Conservation (phyloP, 2,329 filamentous ascomycete species). For the Fusarium luffae region DNA sequence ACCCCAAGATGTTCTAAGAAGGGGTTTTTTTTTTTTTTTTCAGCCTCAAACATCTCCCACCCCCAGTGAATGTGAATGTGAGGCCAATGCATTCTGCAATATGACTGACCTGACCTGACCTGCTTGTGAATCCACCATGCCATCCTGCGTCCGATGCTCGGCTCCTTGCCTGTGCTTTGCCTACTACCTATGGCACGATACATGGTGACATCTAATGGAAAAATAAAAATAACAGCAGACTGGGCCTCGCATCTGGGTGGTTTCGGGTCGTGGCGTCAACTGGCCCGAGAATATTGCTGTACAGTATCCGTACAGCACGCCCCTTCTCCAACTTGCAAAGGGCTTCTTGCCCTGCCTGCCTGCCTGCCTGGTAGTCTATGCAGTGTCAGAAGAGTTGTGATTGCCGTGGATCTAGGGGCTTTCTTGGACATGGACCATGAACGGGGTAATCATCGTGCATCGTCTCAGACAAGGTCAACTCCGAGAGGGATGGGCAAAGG, state of each 20-base stretch:
- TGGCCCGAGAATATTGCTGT: conserved; percentile 22
- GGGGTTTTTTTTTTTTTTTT: conserved; percentile 29
- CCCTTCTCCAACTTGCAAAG: conserved; percentile 11
- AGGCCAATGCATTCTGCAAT: conserved; percentile 13
- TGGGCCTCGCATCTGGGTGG: conserved; percentile 26
- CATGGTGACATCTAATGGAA: conserved; percentile 31
- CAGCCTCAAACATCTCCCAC: conserved; percentile 41
- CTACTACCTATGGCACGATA: conserved; percentile 43
- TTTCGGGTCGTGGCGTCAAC: conserved; percentile 38
- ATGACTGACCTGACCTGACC: conserved; percentile 28
- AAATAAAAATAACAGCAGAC: conserved; percentile 39
- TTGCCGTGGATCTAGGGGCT: conserved; percentile 37
- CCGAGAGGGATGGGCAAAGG: conserved; percentile 27
- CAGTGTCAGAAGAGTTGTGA: conserved; percentile 20
- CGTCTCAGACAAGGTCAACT: conserved; percentile 34
- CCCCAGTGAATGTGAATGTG: conserved; percentile 2
- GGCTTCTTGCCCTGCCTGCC: conserved; percentile 21
- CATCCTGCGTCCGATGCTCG: conserved; percentile 25
- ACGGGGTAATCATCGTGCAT: conserved; percentile 31
- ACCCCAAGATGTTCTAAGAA: conserved; percentile 30
- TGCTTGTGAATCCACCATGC: conserved; percentile 23
- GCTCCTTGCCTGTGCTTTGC: conserved; percentile 29
- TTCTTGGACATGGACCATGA: conserved; percentile 23
- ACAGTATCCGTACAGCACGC: conserved; percentile 12
- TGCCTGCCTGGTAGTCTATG: not conserved